Evolutionary conservation across 2,329 filamentous ascomycete genomes (phyloP), one percentile per base, ranked within the genome.

Genomic region (Microsporum audouinii): DNA sequence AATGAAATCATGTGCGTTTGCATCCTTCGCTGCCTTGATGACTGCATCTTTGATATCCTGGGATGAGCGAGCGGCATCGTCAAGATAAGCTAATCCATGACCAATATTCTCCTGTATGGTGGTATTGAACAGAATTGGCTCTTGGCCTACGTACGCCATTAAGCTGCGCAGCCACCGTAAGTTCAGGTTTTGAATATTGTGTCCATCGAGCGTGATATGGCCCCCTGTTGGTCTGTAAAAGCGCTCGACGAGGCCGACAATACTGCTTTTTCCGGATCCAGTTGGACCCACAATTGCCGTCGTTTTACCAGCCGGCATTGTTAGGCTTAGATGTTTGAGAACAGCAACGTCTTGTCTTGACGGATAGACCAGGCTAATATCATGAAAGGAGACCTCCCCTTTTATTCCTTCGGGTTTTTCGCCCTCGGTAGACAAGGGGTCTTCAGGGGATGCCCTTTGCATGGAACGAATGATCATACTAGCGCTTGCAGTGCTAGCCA

Each of bases 401-500:
- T 84, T 77, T 3, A 91, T 78, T 17, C 80, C 72, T 1, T 88
- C 83, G 12, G 89, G 79, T 67, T 81, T 88, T 63, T 81, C 78
- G 8, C 89, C 89, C 2, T 78, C 75, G 0, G 84, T 79, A 3
- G 79, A 80, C 4, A 82, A 81, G 0, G 89, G 83, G 67, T 95
- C 87, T 51, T 95, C 78, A 0, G 89, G 88, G 0, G 89, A 94
- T 2, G 77, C 69, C 57, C 90, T 85, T 71, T 94, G 88, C 65
- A 95, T 94, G 5, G 89, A 91, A 71, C 84, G 87, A 77, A 85
- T 92, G 64, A 95, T 91, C 77, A 94, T 94, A 61, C 82, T 82
- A 3, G 88, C 88, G 1, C 89, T 89, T 29, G 87, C 87, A 2
- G 89, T 74, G 39, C 83, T 86, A 5, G 84, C 87, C 1, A 84